Base-by-base conservation (phyloP, 2,329 filamentous ascomycete genomes). In the Fusarium sp. region DNA sequence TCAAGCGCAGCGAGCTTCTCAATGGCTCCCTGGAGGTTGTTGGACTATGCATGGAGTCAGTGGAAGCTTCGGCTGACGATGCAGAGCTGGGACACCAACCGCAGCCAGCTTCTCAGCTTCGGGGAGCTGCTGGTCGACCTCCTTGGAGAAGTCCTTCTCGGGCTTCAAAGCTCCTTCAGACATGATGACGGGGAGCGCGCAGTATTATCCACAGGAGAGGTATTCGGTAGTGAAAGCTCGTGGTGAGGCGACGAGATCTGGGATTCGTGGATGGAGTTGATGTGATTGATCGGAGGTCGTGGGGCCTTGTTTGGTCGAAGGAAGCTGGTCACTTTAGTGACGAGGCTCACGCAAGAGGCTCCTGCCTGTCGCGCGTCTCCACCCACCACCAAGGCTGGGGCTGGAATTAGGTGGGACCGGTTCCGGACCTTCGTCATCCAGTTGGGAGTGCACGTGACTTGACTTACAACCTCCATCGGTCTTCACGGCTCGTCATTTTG, bases 121-220 rank as follows among this genome's bases (percentile, higher is more conserved):
- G 59, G 95, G 94, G 78, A 99, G 92, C 85, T 94, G 91, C 86
- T 93, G 91, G 88, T 98, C 95, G 81, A 94, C 95, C 86, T 98
- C 95, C 87, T 98, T 97, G 82, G 94, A 93, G 91, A 94, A 98
- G 91, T 99, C 97, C 93, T 97, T 98, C 89, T 99, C 97, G 81
- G 96, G 94, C 91, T 97, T 97, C 84, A 97, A 85, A 81, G 89
- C 85, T 85, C 91, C 91, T 85, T 95, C 94, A 80, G 95, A 93
- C 95, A 97, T 97, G 82, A 65, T 82, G 77, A 58, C 38, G 69
- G 50, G 63, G 36, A 42, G 50, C 35, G 45, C 38, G 57, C 56
- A 54, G 36, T 73, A 52, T 63, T 60, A 70, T 68, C 25, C 62
- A 65, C 45, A 33, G 50, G 22, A 63, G 52, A 10, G 31, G 57